These are phyloP conservation scores for Nitzschia palea DNA, from an alignment of 108 stramenopile genomes.

Conservation along the genomic window DNA sequence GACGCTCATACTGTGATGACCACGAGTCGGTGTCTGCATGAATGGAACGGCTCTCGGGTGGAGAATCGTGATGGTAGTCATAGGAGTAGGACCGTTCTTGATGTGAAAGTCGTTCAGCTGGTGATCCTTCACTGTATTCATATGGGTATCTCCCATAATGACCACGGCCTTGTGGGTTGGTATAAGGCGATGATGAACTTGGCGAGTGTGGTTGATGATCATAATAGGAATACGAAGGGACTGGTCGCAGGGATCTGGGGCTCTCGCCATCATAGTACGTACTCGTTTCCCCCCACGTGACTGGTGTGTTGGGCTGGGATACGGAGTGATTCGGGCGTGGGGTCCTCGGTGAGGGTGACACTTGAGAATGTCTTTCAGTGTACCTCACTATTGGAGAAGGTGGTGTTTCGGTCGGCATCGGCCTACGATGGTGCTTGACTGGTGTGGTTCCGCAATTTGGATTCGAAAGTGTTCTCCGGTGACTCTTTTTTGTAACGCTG, in stretches of 20 bases:
- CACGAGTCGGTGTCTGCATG: not conserved
- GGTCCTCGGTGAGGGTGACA: constrained; percentile 20
- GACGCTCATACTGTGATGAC: too few relatives aligned
- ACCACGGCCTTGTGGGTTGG: not conserved
- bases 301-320: constrained; percentile 33
- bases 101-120: too few relatives aligned
- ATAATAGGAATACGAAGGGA: not conserved
- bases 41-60: not conserved
- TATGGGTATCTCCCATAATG: constrained; percentile 8
- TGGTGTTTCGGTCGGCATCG: not conserved
- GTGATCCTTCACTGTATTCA: too few relatives aligned
- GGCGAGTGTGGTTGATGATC: constrained; percentile 8
- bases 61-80: constrained; percentile 1
- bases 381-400: constrained; percentile 4
- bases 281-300: constrained; percentile 22
- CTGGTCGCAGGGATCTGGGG: constrained; percentile 1
- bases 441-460: constrained; percentile 11
- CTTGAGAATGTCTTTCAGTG: constrained; percentile 8
- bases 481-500: constrained; percentile 25
- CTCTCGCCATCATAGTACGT: constrained; percentile 4
- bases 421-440: not conserved
- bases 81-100: too few relatives aligned
- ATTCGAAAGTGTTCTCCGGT: constrained; percentile 32
- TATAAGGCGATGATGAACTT: constrained; percentile 13
- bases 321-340: constrained; percentile 9